Evolutionary conservation across 2,329 filamentous ascomycete genomes (phyloP).

Genomic region (Celoporthe dispersa): DNA sequence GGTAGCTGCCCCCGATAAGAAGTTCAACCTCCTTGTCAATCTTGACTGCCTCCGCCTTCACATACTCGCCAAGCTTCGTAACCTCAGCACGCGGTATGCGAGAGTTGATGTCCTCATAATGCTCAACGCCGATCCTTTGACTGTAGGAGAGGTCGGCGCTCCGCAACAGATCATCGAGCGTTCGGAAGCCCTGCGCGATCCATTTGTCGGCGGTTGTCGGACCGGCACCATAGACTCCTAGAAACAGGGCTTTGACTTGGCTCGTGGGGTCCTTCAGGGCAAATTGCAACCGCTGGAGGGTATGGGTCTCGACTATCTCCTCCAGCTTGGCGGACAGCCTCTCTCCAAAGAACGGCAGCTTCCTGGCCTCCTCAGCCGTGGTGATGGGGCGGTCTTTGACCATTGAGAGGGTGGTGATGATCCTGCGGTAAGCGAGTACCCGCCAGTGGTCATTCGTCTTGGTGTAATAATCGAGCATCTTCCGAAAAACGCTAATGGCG

Average conservation of each 20-base stretch:
- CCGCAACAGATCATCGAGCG: slow-evolving; percentile 70
- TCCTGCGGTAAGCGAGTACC: slow-evolving; percentile 74
- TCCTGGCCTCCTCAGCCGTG: slow-evolving; percentile 70
- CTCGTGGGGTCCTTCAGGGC: slow-evolving; percentile 70
- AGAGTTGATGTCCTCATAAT: slow-evolving; percentile 77
- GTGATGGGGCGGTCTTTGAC: slow-evolving; percentile 63
- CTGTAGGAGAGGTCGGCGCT: slow-evolving; percentile 68
- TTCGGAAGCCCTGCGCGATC: slow-evolving; percentile 75
- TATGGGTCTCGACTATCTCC: slow-evolving; percentile 79
- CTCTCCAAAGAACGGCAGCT: slow-evolving; percentile 70
- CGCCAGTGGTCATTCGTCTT: slow-evolving; percentile 80
- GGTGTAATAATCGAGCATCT: slow-evolving; percentile 80
- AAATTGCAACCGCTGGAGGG: slow-evolving; percentile 72
- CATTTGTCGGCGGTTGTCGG: slow-evolving; percentile 71
- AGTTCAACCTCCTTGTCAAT: slow-evolving; percentile 70
- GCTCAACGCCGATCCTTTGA: slow-evolving; percentile 77
- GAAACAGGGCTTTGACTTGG: slow-evolving; percentile 68
- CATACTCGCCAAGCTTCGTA: slow-evolving; percentile 66
- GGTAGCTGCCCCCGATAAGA: slow-evolving; percentile 83
- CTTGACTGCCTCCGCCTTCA: slow-evolving; percentile 59
- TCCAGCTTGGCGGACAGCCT: slow-evolving; percentile 84
- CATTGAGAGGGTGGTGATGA: slow-evolving; percentile 71
- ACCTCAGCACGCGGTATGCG: slow-evolving; percentile 82
- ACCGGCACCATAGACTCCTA: slow-evolving; percentile 81
- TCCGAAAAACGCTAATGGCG: slow-evolving; percentile 76